Conservation (phyloP, 331 rosid genomes). For the Dryas integrifolia region DNA sequence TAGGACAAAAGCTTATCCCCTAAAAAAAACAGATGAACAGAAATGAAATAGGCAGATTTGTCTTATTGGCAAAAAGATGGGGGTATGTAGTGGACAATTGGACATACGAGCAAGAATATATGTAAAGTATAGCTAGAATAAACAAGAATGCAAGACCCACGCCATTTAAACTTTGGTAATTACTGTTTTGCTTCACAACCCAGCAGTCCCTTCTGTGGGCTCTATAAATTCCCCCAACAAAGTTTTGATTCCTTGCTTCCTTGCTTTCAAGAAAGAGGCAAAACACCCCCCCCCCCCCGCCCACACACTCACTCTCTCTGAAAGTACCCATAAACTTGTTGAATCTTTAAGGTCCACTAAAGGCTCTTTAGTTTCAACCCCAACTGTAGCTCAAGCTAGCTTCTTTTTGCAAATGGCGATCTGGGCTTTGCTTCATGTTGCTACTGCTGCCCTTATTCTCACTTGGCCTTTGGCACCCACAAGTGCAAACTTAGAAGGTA, state of each 20-base stretch:
- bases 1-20: neutral
- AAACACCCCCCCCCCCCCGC: neutral
- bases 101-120: neutral
- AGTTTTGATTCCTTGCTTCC: slow-evolving; percentile 39
- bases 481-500: slow-evolving; percentile 74
- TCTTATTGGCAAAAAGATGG: neutral
- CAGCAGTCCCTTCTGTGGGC: slow-evolving; percentile 42
- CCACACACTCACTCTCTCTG: slow-evolving; percentile 13
- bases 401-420: slow-evolving; percentile 41
- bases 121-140: neutral
- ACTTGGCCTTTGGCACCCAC: slow-evolving; percentile 29
- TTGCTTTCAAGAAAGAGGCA: slow-evolving; percentile 28
- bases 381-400: neutral
- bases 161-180: slow-evolving; percentile 7
- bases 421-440: slow-evolving; percentile 25
- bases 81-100: neutral
- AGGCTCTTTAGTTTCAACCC: slow-evolving; percentile 11
- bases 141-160: neutral
- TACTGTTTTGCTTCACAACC: slow-evolving; percentile 3
- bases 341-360: slow-evolving; percentile 16
- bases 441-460: slow-evolving; percentile 33
- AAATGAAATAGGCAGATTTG: neutral
- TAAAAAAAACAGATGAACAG: neutral
- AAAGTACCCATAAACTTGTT: slow-evolving; percentile 8
- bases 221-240: slow-evolving; percentile 41